A percentile compares a stretch with the other conserved stretches of the same genome.
These are phyloP conservation scores for Leccinum disarticulatum DNA, from an alignment of 768 basidiomycete species.

Conservation along the genomic window DNA sequence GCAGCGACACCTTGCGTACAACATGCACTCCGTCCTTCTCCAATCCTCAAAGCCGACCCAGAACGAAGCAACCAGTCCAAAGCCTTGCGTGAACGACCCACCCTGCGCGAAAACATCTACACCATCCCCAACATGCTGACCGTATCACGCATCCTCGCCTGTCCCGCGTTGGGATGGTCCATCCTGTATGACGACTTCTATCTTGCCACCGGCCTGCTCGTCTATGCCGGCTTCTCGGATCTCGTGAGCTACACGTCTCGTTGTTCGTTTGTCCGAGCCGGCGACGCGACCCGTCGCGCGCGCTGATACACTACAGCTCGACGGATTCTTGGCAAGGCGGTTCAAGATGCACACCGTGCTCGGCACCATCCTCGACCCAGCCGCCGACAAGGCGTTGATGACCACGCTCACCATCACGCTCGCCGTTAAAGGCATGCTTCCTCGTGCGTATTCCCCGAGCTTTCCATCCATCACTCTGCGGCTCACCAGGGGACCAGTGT, in stretches of 20 bases:
- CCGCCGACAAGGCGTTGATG: slow-evolving; percentile 95
- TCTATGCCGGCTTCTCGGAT: slow-evolving; percentile 92
- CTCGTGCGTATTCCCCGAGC: slow-evolving; percentile 50
- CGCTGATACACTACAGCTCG: slow-evolving; percentile 52
- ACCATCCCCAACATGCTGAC: slow-evolving; percentile 93
- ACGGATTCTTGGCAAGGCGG: slow-evolving; percentile 86
- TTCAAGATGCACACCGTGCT: slow-evolving; percentile 90
- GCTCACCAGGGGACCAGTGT: slow-evolving; percentile 48
- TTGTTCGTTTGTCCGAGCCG: neutral
- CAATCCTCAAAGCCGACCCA: slow-evolving; percentile 4
- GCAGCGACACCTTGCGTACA: slow-evolving; percentile 10
- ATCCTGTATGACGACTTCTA: slow-evolving; percentile 80
- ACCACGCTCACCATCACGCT: slow-evolving; percentile 89
- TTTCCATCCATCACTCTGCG: neutral
- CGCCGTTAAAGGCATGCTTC: slow-evolving; percentile 79
- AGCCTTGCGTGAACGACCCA: slow-evolving; percentile 27
- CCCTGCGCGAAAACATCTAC: slow-evolving; percentile 84
- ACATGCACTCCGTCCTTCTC: slow-evolving; percentile 13
- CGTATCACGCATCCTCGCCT: slow-evolving; percentile 80
- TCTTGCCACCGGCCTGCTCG: slow-evolving; percentile 78
- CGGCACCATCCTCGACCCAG: slow-evolving; percentile 94
- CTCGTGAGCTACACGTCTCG: slow-evolving; percentile 52
- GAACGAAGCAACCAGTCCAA: slow-evolving; percentile 6
- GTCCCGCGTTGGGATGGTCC: slow-evolving; percentile 90
- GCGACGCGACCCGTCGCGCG: neutral